Base-by-base conservation (phyloP, 805 yeast species). In the Teunomyces tritomae region DNA sequence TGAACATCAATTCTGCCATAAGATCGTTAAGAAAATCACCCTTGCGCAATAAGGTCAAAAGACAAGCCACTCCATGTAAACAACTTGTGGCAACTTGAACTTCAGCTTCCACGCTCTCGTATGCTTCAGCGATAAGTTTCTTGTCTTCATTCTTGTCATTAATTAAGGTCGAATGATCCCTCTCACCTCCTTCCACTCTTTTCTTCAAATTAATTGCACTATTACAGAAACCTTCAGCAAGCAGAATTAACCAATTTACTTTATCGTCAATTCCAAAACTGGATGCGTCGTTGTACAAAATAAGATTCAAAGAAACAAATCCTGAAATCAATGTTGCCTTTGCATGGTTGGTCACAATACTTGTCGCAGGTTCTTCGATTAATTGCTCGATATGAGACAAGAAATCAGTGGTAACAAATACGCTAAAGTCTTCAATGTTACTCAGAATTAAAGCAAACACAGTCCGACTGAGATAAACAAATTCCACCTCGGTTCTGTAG, bases 351-450 rank as follows among this genome's bases (percentile, higher is more conserved):
- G 71, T 71, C 24, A 72, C 54, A n/a, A 57, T 49, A 20, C 63
- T 52, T 37, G 52, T 65, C 2, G 74, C 60, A 2, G 74, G 70
- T 28, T 70, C 74, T 29, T 55, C 58, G 30, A 73, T 63, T 33
- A 71, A 56, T 16, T 49, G 46, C 47, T 58, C 58, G 13, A 73
- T 55, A 27, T 52, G 48, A 4, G 41, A 50, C 35, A 68, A 47
- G 44, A 73, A 63, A 26, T 67, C 76, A 2, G 63, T 53, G 29
- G 66, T 57, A 5, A 63, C 64, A 42, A 70, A 61, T 13, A 56
- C 64, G 24, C 80, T 75, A 49, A 77, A 76, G 46, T 78, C 83
- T 45, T 79, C 83, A 8, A 76, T 65, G 52, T 78, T 78, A 43
- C 79, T 71, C n/a, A 70, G 69, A 16, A 73, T 62, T 47, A 78